Evolutionary conservation across 805 yeast species (phyloP).

Genomic region (Starmerella gropengiesseri): DNA sequence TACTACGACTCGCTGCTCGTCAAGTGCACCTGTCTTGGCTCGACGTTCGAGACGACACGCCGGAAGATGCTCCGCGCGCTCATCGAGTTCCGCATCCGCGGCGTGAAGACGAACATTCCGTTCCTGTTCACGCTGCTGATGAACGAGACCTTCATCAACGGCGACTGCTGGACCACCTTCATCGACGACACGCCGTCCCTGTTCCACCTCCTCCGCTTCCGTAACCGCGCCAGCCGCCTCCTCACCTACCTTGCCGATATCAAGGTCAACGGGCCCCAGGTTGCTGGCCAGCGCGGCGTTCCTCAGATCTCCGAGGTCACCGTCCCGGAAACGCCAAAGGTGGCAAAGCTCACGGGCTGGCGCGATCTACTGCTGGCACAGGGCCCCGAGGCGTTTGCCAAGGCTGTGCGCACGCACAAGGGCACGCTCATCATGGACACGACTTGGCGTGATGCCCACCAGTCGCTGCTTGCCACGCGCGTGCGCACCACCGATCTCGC

Average conservation of each 20-base stretch:
- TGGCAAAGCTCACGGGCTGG: constrained; percentile 73
- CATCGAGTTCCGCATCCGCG: constrained; percentile 96
- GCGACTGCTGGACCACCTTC: constrained; percentile 95
- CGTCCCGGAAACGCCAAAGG: constrained; percentile 40
- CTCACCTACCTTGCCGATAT: constrained; percentile 84
- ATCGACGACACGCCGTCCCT: constrained; percentile 95
- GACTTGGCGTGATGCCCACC: constrained; percentile 99
- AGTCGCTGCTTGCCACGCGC: constrained; percentile 92
- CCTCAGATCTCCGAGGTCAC: constrained; percentile 79
- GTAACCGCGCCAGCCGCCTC: constrained; percentile 92
- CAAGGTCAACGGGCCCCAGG: constrained; percentile 90
- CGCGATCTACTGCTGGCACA: constrained; percentile 71
- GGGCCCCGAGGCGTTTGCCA: constrained; percentile 86
- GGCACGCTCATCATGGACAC: constrained; percentile 96
- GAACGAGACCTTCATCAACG: constrained; percentile 72
- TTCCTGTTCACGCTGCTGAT: constrained; percentile 85
- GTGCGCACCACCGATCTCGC: constrained; percentile 87
- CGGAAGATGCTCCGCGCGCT: constrained; percentile 95
- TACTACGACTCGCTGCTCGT: constrained; percentile 98
- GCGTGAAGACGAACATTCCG: constrained; percentile 97
- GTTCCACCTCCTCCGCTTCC: constrained; percentile 88
- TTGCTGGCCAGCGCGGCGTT: constrained; percentile 87
- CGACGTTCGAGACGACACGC: constrained; percentile 91
- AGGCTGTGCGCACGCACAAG: constrained; percentile 67
- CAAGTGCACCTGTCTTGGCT: constrained; percentile 93